Base-by-base conservation (phyloP, 2,329 filamentous ascomycete species). In the Rhynchosporium agropyri region DNA sequence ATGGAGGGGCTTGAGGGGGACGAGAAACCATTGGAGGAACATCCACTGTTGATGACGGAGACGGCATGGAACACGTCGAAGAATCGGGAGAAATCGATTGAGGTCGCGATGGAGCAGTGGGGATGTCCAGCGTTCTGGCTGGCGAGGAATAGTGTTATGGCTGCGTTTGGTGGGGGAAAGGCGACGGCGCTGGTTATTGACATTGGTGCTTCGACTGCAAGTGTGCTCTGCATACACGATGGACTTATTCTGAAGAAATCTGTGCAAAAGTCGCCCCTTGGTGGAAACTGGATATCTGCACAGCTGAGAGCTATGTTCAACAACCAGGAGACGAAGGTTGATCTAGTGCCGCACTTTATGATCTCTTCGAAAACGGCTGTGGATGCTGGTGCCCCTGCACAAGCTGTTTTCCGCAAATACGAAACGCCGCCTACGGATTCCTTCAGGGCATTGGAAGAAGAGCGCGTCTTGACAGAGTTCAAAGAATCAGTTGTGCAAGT, bases 61-160 rank as follows among this genome's bases (percentile, higher is more conserved):
- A 90, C 93, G 13, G 90, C 91, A 10, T 98, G 94, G 93, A 98
- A 97, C 77, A 84, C 87, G 31, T 78, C 85, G 49, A 97, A 97
- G 80, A 86, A 90, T 64, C 84, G 96, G 64, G 95, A 99, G 79
- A 96, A 95, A 84, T 89, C 89, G 46, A 94, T 97, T 72, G 95
- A 99, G 79, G 87, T 98, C 67, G 92, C 92, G 64, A 97, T 99
- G 89, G 95, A 99, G 81, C 91, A 87, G 74, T 99, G 95, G 92
- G 93, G 92, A 33, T 90, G 89, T 61, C 95, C 95, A 20, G 95
- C 95, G 4, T 98, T 97, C 77, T 99, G 94, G 84, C 81, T 98
- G 65, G 91, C 91, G 67, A 88, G 91, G 73, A 96, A 88, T 59
- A 92, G 94, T 31, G 93, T 97, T 49, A 84, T 97, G 74, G 88